Percentiles rank a stretch among this genome's conserved stretches.
Conservation (phyloP, 2,329 filamentous ascomycete genomes). For the Exophiala dermatitidis region DNA sequence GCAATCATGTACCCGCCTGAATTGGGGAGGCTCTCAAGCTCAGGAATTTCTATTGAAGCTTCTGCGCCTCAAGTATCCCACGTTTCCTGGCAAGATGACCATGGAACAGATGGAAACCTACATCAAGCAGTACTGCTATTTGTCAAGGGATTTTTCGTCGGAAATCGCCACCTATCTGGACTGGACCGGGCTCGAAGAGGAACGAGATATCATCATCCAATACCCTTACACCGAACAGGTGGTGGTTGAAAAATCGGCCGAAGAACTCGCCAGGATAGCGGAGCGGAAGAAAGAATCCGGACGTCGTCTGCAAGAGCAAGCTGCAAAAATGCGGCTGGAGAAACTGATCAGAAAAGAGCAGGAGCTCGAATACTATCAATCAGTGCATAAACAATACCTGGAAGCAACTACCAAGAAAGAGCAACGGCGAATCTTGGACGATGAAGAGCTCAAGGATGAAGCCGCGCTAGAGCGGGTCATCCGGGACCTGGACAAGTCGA, state of each 20-base stretch:
- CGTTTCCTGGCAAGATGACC: conserved; percentile 78
- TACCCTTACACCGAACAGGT: conserved; percentile 91
- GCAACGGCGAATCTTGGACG: conserved; percentile 73
- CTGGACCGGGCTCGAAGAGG: conserved; percentile 77
- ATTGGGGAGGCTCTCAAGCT: conserved; percentile 88
- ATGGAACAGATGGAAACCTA: conserved; percentile 81
- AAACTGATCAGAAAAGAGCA: conserved; percentile 94
- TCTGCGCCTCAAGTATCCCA: conserved; percentile 76
- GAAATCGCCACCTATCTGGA: conserved; percentile 75
- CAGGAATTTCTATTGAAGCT: conserved; percentile 89
- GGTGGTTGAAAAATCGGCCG: conserved; percentile 82
- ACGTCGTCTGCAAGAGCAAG: conserved; percentile 84
- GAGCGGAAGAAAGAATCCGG: conserved; percentile 95
- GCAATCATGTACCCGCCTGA: conserved; percentile 76
- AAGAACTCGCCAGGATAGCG: conserved; percentile 81
- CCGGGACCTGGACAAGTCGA: conserved; percentile 81
- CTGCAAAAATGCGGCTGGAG: conserved; percentile 92
- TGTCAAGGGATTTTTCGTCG: conserved; percentile 73
- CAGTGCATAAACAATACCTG: conserved; percentile 62
- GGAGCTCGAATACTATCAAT: conserved; percentile 87
- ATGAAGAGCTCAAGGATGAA: conserved; percentile 89
- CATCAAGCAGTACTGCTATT: conserved; percentile 80
- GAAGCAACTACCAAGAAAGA: conserved; percentile 77
- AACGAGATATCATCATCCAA: conserved; percentile 81
- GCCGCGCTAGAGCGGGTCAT: conserved; percentile 74